These are phyloP conservation scores for Pichia eremophila DNA, from an alignment of 805 yeast genomes.

Conservation along the genomic window DNA sequence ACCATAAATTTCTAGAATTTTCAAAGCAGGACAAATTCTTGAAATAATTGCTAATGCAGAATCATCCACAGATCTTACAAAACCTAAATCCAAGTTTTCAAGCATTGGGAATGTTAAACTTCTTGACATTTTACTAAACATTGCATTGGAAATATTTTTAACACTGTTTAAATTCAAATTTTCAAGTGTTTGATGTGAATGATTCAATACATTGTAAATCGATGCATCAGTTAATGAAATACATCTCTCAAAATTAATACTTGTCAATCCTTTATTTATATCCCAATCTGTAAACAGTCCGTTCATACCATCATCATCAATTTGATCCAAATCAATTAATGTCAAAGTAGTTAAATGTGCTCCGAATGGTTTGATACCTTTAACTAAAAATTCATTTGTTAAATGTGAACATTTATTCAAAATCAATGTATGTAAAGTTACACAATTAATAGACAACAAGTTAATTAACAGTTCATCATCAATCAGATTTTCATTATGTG, in stretches of 20 bases:
- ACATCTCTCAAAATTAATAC: constrained; percentile 58
- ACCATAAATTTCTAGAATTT: constrained; percentile 73
- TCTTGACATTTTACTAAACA: constrained; percentile 40
- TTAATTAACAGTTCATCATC: constrained; percentile 59
- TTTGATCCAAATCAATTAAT: constrained; percentile 46
- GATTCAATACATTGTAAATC: constrained; percentile 48
- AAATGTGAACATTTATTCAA: constrained; percentile 68
- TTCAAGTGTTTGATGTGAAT: constrained; percentile 56
- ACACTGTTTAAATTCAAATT: constrained; percentile 69
- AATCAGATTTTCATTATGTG: constrained; percentile 54
- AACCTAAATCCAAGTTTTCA: constrained; percentile 66
- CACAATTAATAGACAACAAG: constrained; percentile 53
- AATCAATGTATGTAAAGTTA: constrained; percentile 43
- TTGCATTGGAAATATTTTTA: constrained; percentile 40
- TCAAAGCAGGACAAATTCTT: constrained; percentile 49
- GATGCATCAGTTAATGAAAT: constrained; percentile 54
- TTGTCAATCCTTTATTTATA: constrained; percentile 48
- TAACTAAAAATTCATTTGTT: constrained; percentile 51
- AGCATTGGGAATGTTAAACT: constrained; percentile 44
- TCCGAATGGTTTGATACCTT: constrained; percentile 54
- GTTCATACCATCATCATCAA: constrained; percentile 61
- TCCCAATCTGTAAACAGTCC: constrained; percentile 50
- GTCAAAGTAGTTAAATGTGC: constrained; percentile 49
- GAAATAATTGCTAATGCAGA: constrained; percentile 49
- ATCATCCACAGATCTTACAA: constrained; percentile 70